These are phyloP conservation scores for Iris macrosiphon DNA, from an alignment of 106 monocot genomes.

Conservation along the genomic window DNA sequence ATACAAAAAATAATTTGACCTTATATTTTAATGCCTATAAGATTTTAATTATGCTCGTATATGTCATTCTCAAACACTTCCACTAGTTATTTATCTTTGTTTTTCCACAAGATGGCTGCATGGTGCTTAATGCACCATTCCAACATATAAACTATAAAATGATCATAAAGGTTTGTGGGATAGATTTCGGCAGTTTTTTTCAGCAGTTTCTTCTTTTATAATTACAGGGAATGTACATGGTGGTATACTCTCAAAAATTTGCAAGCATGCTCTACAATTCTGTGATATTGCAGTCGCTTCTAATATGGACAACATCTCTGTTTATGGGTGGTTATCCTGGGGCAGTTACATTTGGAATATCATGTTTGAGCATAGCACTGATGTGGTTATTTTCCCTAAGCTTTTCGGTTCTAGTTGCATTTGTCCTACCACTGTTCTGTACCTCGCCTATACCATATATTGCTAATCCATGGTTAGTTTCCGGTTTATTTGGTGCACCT, in stretches of 20 bases:
- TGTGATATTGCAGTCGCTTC: constrained; percentile 73
- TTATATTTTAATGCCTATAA: too few species aligned
- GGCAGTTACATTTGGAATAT: constrained; percentile 51
- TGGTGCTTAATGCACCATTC: too few species aligned
- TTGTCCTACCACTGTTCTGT: constrained; percentile 54
- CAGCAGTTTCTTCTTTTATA: not conserved
- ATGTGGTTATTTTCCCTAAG: constrained; percentile 74
- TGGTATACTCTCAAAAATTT: constrained; percentile 61
- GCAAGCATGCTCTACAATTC: constrained; percentile 81
- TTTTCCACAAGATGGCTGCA: too few species aligned
- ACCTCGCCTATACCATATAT: constrained; percentile 69
- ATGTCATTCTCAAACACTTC: too few species aligned
- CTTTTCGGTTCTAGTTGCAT: constrained; percentile 57
- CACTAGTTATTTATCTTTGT: too few species aligned
- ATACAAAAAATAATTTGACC: too few species aligned
- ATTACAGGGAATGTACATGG: constrained; percentile 92
- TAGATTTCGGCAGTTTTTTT: too few species aligned
- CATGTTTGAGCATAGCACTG: constrained; percentile 57
- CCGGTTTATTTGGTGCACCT: constrained; percentile 88
- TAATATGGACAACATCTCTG: constrained; percentile 73
- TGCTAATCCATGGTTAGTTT: constrained; percentile 68
- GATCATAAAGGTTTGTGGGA: too few species aligned
- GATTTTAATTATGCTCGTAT: too few species aligned
- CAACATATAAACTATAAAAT: too few species aligned
- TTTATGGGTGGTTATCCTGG: constrained; percentile 71